These are phyloP conservation scores for Agapanthus africanus DNA, from an alignment of 106 monocot genomes.

Conservation along the genomic window DNA sequence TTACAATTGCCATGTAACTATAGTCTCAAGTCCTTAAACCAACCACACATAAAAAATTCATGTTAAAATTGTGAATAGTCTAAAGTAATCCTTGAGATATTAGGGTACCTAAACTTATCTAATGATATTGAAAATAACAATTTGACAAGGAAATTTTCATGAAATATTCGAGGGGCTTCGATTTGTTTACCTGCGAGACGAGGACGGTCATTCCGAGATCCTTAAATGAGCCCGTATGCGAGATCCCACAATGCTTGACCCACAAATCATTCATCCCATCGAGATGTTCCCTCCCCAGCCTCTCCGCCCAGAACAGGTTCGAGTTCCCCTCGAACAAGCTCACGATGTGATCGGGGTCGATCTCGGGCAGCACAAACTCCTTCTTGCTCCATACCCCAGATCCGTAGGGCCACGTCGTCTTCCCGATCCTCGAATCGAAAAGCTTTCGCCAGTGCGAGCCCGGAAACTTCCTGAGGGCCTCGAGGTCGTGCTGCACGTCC, in stretches of 20 bases:
- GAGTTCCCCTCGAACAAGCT: conserved; percentile 94
- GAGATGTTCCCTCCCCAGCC: conserved; percentile 74
- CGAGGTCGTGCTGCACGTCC: conserved; percentile 78
- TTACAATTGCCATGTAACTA: no score
- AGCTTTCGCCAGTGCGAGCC: conserved; percentile 75
- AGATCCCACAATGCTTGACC: conserved; percentile 98
- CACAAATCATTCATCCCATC: conserved; percentile 88
- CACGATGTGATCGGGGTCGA: conserved; percentile 79
- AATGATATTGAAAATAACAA: no score
- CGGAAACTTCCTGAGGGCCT: conserved; percentile 52
- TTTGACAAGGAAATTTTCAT: no score
- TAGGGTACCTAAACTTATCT: no score
- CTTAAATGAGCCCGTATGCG: conserved; percentile 91
- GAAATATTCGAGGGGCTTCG: no score
- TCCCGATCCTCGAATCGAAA: conserved; percentile 79
- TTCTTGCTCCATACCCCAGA: conserved; percentile 99
- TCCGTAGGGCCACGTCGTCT: conserved; percentile 89
- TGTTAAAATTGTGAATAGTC: no score
- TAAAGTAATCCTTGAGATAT: no score
- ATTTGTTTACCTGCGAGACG: conserved; percentile 67
- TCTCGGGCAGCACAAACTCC: conserved; percentile 90
- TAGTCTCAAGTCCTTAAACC: no score
- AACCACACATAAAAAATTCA: no score
- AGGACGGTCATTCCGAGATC: conserved; percentile 98
- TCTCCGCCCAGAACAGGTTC: conserved; percentile 96